Conservation (phyloP, 257 asterid genomes). For the Solanum appendiculatum region DNA sequence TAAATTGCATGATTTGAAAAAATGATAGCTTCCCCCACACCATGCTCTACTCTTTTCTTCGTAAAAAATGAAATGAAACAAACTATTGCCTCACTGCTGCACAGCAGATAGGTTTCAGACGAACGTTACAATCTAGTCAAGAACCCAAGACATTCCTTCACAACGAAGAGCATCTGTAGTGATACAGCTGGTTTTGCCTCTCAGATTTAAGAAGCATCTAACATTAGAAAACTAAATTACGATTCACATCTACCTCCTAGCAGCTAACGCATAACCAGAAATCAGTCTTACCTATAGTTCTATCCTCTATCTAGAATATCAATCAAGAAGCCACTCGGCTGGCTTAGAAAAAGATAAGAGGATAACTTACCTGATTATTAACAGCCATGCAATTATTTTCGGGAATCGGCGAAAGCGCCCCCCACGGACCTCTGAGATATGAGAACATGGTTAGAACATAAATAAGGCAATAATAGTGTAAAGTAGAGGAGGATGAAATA, state of each 20-base stretch:
- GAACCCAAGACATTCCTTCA: not conserved
- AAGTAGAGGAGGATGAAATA: not conserved
- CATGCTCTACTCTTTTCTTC: not conserved
- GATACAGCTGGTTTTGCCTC: not conserved
- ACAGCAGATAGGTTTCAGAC: not conserved
- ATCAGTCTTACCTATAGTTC: not conserved
- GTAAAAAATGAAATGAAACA: not conserved
- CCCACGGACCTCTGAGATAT: constrained; percentile 92
- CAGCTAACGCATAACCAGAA: not conserved
- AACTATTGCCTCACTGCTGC: not conserved
- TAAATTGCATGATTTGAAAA: not conserved
- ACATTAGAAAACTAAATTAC: not conserved
- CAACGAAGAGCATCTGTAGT: not conserved
- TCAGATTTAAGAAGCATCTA: not conserved
- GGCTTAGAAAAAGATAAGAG: constrained; percentile 1
- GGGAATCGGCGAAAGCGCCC: constrained; percentile 89
- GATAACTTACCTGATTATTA: constrained; percentile 50
- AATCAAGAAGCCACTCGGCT: not conserved
- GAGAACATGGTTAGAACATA: constrained; percentile 3
- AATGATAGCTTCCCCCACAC: not conserved
- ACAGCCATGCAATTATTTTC: constrained; percentile 90
- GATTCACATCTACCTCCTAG: not conserved
- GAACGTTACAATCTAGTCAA: not conserved
- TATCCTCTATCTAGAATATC: not conserved
- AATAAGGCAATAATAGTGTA: not conserved